Evolutionary conservation across 805 yeast species (phyloP), one percentile per base, ranked within the genome.

Genomic region (Cyberlindnera subsufficiens): DNA sequence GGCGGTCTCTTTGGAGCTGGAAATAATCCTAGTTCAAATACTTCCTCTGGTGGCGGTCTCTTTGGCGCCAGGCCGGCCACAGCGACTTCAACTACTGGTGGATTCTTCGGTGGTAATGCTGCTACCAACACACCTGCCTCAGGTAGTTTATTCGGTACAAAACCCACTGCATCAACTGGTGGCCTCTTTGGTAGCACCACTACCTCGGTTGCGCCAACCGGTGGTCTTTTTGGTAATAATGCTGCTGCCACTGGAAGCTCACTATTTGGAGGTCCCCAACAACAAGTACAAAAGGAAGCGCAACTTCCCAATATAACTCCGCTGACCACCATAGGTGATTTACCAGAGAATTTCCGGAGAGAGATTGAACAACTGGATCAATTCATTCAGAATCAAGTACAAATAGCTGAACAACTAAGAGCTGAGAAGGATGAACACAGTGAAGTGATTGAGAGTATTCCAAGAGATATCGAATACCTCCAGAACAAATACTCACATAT

Each of bases 311-410:
- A 69, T 20, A 67, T 86, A 36, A 82, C 84, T 10, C 79, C 89
- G 13, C 77, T 86, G 80, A 82, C 91, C 0, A 73, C 84, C 39
- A 84, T 86, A 9, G 78, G 79, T 8, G 91, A 84, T 46, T 65
- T 86, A 32, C 90, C 93, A 3, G 82, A 77, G n/a, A 73, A 66
- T n/a, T 64, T 80, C 42, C 85, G 82, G 53, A 74, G 67, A 46
- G 87, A 85, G 56, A 66, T 86, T 31, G 85, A 81, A 59, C 79
- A 80, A 49, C 65, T 86, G 43, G 88, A 86, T 60, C 72, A 76
- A 43, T 84, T 81, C 56, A 82, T 86, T 38, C 84, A 81, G 55
- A 75, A 76, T 30, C 95, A 86, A 63, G 84, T 83, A 35, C 72
- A 78, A 39, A 80, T 83, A 40, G 82, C 89, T 3, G 84, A 83